Evolutionary conservation across 768 basidiomycete species (phyloP).

Genomic region (Amanita pallidorosea): DNA sequence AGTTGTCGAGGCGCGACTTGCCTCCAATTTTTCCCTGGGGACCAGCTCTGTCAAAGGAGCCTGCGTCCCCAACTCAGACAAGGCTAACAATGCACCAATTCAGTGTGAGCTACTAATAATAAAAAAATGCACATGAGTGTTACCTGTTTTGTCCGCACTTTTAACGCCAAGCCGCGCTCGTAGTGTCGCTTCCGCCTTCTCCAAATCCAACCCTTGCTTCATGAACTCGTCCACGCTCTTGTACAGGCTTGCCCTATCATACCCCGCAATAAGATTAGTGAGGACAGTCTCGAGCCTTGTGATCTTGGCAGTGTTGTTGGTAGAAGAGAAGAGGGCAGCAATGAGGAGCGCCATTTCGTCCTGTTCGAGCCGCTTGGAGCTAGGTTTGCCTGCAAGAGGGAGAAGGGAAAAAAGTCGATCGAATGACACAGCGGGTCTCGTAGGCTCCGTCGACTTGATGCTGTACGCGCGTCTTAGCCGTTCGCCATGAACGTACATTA

Average conservation of each 20-base stretch:
- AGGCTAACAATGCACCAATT: neutral
- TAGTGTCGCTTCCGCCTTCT: neutral
- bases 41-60: neutral
- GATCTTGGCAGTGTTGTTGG: neutral
- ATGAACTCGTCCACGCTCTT: neutral
- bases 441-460: neutral
- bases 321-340: constrained; percentile 1
- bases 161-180: neutral
- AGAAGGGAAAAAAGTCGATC: neutral
- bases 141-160: neutral
- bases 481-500: neutral
- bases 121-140: neutral
- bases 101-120: neutral
- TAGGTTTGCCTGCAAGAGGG: neutral
- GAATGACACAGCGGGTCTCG: neutral
- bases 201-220: neutral
- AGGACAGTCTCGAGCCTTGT: neutral
- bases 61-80: neutral
- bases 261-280: neutral
- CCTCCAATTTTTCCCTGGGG: neutral
- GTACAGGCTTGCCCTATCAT: neutral
- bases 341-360: constrained; percentile 3
- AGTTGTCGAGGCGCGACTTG: constrained; percentile 1
- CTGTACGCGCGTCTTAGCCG: neutral
- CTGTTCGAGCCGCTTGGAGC: neutral